Evolutionary conservation across 768 basidiomycete species (phyloP).

Genomic region (Podaxis carcinomalis): DNA sequence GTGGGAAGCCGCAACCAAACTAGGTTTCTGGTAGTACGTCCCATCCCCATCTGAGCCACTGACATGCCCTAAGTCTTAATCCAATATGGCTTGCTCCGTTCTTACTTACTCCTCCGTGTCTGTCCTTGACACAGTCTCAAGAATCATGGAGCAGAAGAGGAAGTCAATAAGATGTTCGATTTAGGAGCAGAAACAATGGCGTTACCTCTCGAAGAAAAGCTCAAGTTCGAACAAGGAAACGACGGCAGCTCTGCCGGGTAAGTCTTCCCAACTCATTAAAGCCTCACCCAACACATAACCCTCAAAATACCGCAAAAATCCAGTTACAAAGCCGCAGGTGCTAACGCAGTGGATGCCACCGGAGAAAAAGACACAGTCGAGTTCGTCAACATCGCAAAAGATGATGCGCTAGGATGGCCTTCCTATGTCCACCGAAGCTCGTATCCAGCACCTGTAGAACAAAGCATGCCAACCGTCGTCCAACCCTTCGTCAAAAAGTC

Average conservation of each 20-base stretch:
- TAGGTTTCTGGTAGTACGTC: slow-evolving; percentile 68
- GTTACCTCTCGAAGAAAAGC: slow-evolving; percentile 51
- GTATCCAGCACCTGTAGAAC: slow-evolving; percentile 52
- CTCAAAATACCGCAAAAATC: slow-evolving; percentile 5
- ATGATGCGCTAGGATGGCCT: slow-evolving; percentile 64
- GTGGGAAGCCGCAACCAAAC: slow-evolving; percentile 52
- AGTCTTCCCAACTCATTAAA: slow-evolving; percentile 1
- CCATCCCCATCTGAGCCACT: neutral
- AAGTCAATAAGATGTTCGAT: slow-evolving; percentile 49
- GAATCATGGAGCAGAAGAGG: slow-evolving; percentile 49
- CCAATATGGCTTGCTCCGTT: too few species aligned
- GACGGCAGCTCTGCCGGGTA: slow-evolving; percentile 37
- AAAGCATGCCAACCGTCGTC: slow-evolving; percentile 44
- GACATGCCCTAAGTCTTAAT: neutral
- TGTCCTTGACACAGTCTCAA: slow-evolving; percentile 34
- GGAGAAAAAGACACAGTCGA: slow-evolving; percentile 55
- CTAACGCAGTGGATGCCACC: slow-evolving; percentile 55
- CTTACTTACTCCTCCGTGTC: too few species aligned
- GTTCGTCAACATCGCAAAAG: slow-evolving; percentile 65
- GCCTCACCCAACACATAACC: neutral
- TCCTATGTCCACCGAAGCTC: slow-evolving; percentile 38
- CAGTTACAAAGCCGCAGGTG: slow-evolving; percentile 61
- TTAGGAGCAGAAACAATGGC: slow-evolving; percentile 51
- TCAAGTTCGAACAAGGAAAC: slow-evolving; percentile 55
- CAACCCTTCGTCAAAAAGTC: slow-evolving; percentile 55